These are phyloP conservation scores for Globisporangium perplexum DNA, from an alignment of 352 stramenopile species.

Conservation along the genomic window DNA sequence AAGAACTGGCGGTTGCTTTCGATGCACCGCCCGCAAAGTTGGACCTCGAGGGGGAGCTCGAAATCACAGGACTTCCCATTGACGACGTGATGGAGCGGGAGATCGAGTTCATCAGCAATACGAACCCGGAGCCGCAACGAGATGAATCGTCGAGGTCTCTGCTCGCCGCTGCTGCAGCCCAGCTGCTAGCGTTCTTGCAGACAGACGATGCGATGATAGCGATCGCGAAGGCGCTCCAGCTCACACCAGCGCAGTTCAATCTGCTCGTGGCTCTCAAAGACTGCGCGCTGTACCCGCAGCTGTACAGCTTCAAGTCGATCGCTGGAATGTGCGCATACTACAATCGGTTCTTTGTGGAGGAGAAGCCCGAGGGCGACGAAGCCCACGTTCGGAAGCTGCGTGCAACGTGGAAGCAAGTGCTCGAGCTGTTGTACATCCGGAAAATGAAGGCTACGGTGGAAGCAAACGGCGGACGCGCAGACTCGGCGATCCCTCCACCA, in stretches of 20 bases:
- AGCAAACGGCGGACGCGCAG: conserved; percentile 8
- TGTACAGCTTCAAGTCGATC: conserved; percentile 43
- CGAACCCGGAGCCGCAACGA: neutral
- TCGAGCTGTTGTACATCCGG: conserved; percentile 61
- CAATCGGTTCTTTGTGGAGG: conserved; percentile 39
- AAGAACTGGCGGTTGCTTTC: conserved; percentile 53
- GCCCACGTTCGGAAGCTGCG: conserved; percentile 32
- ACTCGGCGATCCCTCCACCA: neutral
- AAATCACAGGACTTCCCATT: conserved; percentile 45
- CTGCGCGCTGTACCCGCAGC: conserved; percentile 32
- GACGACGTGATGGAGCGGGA: conserved; percentile 55
- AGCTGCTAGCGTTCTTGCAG: conserved; percentile 32
- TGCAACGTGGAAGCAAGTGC: conserved; percentile 36
- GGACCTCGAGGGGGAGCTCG: conserved; percentile 50
- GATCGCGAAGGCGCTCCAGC: conserved; percentile 37
- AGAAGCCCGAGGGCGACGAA: conserved; percentile 18
- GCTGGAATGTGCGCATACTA: conserved; percentile 60
- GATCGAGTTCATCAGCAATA: conserved; percentile 21
- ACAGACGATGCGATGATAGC: conserved; percentile 41
- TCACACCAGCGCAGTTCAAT: conserved; percentile 59
- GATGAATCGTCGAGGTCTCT: conserved; percentile 13
- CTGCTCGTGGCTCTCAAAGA: conserved; percentile 51
- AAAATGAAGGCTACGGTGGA: conserved; percentile 26
- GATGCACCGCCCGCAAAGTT: conserved; percentile 46
- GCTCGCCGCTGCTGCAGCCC: conserved; percentile 25